Evolutionary conservation across 768 basidiomycete species (phyloP).

Genomic region (Hygrophorus pudorinus): DNA sequence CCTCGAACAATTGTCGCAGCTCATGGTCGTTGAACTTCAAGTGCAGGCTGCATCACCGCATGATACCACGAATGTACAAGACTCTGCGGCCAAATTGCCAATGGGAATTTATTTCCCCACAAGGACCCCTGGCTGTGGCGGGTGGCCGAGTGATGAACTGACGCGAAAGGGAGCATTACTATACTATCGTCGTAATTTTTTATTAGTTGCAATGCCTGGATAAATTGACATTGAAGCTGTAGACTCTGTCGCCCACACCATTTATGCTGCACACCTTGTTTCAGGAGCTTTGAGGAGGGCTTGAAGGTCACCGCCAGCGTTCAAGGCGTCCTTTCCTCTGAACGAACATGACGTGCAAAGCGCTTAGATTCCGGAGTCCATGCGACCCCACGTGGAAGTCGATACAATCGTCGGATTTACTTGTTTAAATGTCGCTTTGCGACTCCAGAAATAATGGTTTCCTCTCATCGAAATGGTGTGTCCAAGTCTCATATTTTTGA

Average conservation of each 20-base stretch:
- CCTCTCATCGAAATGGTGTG: constrained; percentile 41
- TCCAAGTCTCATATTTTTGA: not conserved
- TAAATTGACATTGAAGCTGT: too few relatives aligned
- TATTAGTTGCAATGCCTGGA: too few relatives aligned
- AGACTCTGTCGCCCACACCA: too few relatives aligned
- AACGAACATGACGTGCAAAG: constrained; percentile 34
- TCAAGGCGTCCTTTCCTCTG: constrained; percentile 38
- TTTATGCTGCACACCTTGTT: not conserved
- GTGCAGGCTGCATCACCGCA: too few relatives aligned
- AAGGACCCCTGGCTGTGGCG: constrained; percentile 3
- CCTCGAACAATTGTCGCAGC: constrained; percentile 3
- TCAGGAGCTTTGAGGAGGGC: constrained; percentile 47
- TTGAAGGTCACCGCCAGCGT: constrained; percentile 39
- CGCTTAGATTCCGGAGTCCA: constrained; percentile 50
- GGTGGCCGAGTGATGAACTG: not conserved
- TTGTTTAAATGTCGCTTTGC: constrained; percentile 45
- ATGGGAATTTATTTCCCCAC: not conserved
- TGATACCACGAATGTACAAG: too few relatives aligned
- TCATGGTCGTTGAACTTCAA: too few relatives aligned
- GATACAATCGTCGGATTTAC: constrained; percentile 41
- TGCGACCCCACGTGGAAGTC: constrained; percentile 62
- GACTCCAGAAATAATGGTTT: constrained; percentile 34
- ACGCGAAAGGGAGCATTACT: too few relatives aligned
- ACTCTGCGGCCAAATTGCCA: too few relatives aligned
- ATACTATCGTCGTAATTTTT: too few relatives aligned